Percentiles rank a stretch among this genome's conserved stretches.
These are phyloP conservation scores for Ustilago vetiveriae DNA, from an alignment of 1,284 basidiomycete species.

Conservation along the genomic window DNA sequence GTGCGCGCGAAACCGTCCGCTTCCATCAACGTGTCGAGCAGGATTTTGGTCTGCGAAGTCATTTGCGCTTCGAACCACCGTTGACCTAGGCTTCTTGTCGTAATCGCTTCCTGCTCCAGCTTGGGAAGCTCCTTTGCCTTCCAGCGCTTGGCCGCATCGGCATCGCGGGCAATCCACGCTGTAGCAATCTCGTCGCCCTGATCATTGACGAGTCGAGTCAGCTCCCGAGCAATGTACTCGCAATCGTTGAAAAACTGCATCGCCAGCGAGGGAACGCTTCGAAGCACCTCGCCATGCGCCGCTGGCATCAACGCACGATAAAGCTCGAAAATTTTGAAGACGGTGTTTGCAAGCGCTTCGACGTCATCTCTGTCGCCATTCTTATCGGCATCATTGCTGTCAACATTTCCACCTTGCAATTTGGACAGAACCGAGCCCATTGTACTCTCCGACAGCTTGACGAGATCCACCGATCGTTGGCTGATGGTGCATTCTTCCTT, in stretches of 20 bases:
- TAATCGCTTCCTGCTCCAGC: constrained; percentile 43
- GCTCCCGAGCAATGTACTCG: constrained; percentile 72
- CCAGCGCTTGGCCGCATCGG: constrained; percentile 22
- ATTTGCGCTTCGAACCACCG: constrained; percentile 56
- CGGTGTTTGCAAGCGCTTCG: constrained; percentile 16
- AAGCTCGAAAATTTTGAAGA: constrained; percentile 76
- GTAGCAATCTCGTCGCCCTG: constrained; percentile 62
- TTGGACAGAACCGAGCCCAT: constrained; percentile 22
- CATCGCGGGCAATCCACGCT: constrained; percentile 15
- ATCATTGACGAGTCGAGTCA: constrained; percentile 50
- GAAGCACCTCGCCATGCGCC: constrained; percentile 72
- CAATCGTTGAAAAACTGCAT: constrained; percentile 91
- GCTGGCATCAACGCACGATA: constrained; percentile 84
- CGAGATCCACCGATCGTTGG: constrained; percentile 40
- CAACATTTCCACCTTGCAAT: background rate
- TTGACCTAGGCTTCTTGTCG: constrained; percentile 43
- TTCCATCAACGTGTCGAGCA: constrained; percentile 72
- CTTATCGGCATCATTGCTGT: background rate
- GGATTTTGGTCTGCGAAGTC: constrained; percentile 68
- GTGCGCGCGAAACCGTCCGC: constrained; percentile 79
- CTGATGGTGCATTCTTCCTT: constrained; percentile 48
- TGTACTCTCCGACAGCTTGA: constrained; percentile 28
- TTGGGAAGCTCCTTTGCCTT: constrained; percentile 14
- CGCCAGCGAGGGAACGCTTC: constrained; percentile 72
- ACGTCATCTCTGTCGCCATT: constrained; percentile 6